A percentile compares a stretch with the other conserved stretches of the same genome.
These are phyloP conservation scores for Agapanthus africanus DNA, from an alignment of 106 monocot genomes.

Conservation along the genomic window DNA sequence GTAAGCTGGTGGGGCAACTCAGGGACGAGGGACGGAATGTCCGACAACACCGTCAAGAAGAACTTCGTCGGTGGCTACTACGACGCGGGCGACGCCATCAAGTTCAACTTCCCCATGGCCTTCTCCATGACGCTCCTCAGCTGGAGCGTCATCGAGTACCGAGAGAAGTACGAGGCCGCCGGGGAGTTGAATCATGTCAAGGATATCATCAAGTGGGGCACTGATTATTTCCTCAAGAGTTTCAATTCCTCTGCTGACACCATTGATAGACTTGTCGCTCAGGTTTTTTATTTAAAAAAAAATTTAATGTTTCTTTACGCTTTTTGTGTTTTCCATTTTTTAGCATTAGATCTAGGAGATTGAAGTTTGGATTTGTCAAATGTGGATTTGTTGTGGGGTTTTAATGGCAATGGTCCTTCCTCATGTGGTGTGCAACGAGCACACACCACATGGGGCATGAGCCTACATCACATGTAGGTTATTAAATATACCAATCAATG, in stretches of 20 bases:
- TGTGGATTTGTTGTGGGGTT: not conserved
- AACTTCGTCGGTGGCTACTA: conserved; percentile 71
- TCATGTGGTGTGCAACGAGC: too few relatives aligned
- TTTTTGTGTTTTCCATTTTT: not conserved
- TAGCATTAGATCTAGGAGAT: not conserved
- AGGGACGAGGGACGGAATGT: conserved; percentile 57
- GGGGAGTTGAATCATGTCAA: conserved; percentile 59
- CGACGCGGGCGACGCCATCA: conserved; percentile 72
- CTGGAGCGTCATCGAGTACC: conserved; percentile 75
- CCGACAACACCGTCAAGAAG: conserved; percentile 34
- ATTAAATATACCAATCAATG: too few relatives aligned
- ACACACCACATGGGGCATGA: too few relatives aligned
- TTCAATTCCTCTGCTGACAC: conserved; percentile 69
- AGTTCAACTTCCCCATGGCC: conserved; percentile 75
- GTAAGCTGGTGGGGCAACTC: conserved; percentile 75
- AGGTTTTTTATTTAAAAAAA: conserved; percentile 23
- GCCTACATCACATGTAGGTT: too few relatives aligned
- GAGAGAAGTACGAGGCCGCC: conserved; percentile 55
- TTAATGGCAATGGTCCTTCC: not conserved
- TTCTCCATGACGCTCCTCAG: conserved; percentile 67
- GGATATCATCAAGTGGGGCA: conserved; percentile 71
- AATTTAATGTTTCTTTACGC: not conserved
- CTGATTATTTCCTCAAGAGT: conserved; percentile 69
- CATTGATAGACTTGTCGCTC: conserved; percentile 47
- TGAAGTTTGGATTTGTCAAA: not conserved